Percentiles rank a stretch among this genome's conserved stretches.
phyloP scores from a whole-genome alignment of 2,329 filamentous ascomycete genomes.

The Kalaharituber pfeilii region DNA sequence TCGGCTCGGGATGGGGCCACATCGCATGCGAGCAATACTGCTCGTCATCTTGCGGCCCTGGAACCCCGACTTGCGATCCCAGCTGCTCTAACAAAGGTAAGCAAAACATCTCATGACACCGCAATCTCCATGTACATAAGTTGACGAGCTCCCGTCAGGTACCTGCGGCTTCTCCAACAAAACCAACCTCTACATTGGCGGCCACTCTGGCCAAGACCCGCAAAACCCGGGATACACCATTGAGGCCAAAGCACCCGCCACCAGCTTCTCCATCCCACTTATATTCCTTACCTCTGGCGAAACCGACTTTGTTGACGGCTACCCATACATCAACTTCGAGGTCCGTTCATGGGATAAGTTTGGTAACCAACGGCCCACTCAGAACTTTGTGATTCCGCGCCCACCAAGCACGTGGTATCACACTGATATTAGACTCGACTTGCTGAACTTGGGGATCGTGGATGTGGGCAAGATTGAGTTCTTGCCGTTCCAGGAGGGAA shows the following conservation, averaged over 20 bases:
- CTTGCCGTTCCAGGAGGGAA: conserved; percentile 5
- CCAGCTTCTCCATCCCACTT: conserved; percentile 6
- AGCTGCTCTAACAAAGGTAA: not conserved
- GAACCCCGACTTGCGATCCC: not conserved
- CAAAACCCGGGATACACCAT: conserved; percentile 4
- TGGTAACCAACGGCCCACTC: not conserved
- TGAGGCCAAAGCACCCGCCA: conserved; percentile 3
- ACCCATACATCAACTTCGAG: conserved; percentile 4
- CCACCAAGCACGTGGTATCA: conserved; percentile 3
- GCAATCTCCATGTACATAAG: not conserved
- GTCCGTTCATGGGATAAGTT: conserved; percentile 2
- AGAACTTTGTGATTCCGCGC: conserved; percentile 4
- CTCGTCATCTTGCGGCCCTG: not conserved
- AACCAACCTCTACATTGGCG: conserved; percentile 69
- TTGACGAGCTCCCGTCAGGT: conserved; percentile 2
- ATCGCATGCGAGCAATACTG: not conserved
- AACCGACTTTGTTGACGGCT: conserved; percentile 5
- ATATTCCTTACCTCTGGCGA: conserved; percentile 7
- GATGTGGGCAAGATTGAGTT: conserved; percentile 3
- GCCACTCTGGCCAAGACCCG: conserved; percentile 61
- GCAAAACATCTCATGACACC: not conserved
- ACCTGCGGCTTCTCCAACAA: conserved; percentile 49
- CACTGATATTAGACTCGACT: conserved; percentile 1
- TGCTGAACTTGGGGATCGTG: conserved; percentile 3
- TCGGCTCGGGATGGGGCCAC: not conserved